Conservation (phyloP, 148 eudicot species). For the Spergularia marina region DNA sequence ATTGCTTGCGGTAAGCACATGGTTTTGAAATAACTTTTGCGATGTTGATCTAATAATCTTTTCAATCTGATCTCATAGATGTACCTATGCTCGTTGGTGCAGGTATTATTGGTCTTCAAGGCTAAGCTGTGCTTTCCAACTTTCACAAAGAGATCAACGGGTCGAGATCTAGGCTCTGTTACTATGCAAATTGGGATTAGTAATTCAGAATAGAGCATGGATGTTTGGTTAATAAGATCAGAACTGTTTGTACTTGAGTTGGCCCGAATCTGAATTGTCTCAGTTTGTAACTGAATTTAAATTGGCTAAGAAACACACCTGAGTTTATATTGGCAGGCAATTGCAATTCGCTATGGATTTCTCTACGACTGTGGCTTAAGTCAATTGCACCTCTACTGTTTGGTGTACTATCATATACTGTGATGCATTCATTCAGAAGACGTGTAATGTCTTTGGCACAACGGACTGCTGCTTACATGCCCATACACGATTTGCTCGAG, state of each 20-base stretch:
- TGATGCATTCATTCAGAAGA: too few species aligned
- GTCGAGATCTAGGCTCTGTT: not conserved
- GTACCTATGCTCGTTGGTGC: constrained; percentile 9
- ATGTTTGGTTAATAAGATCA: constrained; percentile 15
- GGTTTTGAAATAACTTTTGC: not conserved
- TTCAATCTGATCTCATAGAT: not conserved
- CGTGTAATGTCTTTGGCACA: too few species aligned
- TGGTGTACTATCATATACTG: not conserved
- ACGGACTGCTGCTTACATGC: too few species aligned
- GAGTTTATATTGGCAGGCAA: not conserved
- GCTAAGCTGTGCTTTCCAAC: constrained; percentile 25
- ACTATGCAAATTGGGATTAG: not conserved
- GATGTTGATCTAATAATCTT: not conserved
- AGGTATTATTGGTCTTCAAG: constrained; percentile 70
- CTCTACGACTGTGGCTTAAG: not conserved
- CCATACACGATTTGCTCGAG: too few species aligned
- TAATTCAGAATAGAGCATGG: not conserved
- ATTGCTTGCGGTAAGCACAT: constrained; percentile 64
- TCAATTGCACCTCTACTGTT: not conserved
- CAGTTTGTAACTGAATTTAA: constrained; percentile 15
- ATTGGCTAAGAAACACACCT: not conserved
- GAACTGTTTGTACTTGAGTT: constrained; percentile 5
- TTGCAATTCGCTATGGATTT: not conserved
- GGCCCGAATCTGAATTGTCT: not conserved
- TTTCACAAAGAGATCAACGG: not conserved